These are phyloP conservation scores for Cordyceps fumosorosea DNA, from an alignment of 2,329 filamentous ascomycete species.

Conservation along the genomic window DNA sequence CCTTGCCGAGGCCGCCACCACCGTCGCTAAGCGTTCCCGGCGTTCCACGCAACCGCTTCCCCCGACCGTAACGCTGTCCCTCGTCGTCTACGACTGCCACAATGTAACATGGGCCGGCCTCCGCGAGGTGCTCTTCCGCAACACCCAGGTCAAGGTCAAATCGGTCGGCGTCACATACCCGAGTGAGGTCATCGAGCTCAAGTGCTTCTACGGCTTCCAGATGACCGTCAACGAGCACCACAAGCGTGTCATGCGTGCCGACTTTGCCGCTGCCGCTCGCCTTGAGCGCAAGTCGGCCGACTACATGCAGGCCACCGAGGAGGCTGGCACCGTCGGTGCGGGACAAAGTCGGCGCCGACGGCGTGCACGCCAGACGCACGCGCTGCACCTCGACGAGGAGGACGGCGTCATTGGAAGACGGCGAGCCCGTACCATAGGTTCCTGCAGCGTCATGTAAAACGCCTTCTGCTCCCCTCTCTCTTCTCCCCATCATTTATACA, in stretches of 20 bases:
- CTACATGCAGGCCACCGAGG: slow-evolving; percentile 88
- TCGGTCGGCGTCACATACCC: slow-evolving; percentile 51
- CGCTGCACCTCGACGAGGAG: slow-evolving; percentile 74
- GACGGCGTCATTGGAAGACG: slow-evolving; percentile 57
- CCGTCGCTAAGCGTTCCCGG: slow-evolving; percentile 59
- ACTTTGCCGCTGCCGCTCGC: slow-evolving; percentile 66
- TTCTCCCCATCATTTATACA: background rate
- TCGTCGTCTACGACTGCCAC: slow-evolving; percentile 86
- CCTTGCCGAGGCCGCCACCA: slow-evolving; percentile 76
- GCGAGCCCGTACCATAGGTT: slow-evolving; percentile 56
- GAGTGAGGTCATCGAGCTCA: slow-evolving; percentile 74
- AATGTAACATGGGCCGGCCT: slow-evolving; percentile 91
- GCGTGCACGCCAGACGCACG: slow-evolving; percentile 73
- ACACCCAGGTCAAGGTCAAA: slow-evolving; percentile 59
- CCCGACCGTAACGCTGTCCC: slow-evolving; percentile 58
- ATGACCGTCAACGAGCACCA: slow-evolving; percentile 91
- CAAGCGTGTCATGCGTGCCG: slow-evolving; percentile 73
- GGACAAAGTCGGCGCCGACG: slow-evolving; percentile 65
- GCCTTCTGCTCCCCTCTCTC: background rate
- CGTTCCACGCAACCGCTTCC: slow-evolving; percentile 33
- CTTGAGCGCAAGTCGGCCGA: slow-evolving; percentile 89
- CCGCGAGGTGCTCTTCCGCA: slow-evolving; percentile 77
- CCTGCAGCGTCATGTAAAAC: slow-evolving; percentile 56
- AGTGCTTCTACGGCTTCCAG: slow-evolving; percentile 94
- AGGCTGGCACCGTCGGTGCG: slow-evolving; percentile 63